These are phyloP conservation scores for Penicillium nucicola DNA, from an alignment of 495 filamentous ascomycete genomes.

Conservation along the genomic window DNA sequence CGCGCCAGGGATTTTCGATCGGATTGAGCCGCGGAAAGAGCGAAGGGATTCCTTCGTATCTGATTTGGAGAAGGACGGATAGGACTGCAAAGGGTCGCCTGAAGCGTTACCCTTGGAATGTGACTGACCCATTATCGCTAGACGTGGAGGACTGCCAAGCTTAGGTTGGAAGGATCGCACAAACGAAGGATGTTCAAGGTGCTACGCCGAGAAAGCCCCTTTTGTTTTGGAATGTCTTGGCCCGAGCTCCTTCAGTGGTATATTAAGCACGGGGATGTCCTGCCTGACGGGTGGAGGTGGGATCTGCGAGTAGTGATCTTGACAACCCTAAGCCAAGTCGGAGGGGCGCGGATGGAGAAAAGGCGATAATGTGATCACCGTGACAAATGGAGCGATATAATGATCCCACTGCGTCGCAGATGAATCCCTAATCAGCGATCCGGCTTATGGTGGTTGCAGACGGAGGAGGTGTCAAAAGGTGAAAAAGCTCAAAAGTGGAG, in stretches of 20 bases:
- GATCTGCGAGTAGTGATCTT: conserved; percentile 3
- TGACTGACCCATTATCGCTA: conserved; percentile 81
- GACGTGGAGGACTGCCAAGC: conserved; percentile 38
- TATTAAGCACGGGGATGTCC: conserved; percentile 19
- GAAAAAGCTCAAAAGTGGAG: conserved; percentile 6
- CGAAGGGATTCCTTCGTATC: conserved; percentile 94
- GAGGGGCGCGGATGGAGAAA: not conserved
- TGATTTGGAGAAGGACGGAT: conserved; percentile 87
- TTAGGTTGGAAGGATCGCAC: conserved; percentile 23
- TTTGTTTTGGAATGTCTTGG: conserved; percentile 42
- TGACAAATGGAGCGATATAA: not conserved
- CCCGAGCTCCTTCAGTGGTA: conserved; percentile 16
- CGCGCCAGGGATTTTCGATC: conserved; percentile 71
- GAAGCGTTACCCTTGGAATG: conserved; percentile 71
- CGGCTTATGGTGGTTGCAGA: not conserved
- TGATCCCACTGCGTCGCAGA: not conserved
- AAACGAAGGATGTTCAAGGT: conserved; percentile 24
- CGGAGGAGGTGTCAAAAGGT: conserved; percentile 2
- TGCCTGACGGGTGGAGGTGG: conserved; percentile 5
- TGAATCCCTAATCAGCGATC: not conserved
- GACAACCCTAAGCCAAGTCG: not conserved
- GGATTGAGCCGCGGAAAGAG: conserved; percentile 71
- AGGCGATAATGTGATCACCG: not conserved
- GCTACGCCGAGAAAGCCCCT: conserved; percentile 23
- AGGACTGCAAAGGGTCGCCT: conserved; percentile 64